Percentiles rank a stretch among this genome's conserved stretches.
Conservation (phyloP, 805 yeast genomes). For the Candida pini region DNA sequence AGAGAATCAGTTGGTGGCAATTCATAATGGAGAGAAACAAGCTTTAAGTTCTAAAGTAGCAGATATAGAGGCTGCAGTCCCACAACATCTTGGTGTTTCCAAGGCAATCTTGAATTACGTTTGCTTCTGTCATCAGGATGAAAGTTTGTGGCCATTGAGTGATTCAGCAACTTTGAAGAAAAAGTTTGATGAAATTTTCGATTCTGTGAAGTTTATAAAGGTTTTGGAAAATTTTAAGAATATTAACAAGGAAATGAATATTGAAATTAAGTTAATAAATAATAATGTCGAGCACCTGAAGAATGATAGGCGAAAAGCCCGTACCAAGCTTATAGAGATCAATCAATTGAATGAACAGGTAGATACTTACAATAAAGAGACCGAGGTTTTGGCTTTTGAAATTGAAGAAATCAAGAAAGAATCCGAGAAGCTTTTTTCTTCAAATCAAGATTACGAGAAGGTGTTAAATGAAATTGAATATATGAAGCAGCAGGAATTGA, state of each 20-base stretch:
- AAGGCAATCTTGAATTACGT: conserved; percentile 86
- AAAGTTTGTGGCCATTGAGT: conserved; percentile 90
- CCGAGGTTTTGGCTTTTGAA: conserved; percentile 41
- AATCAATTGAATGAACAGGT: conserved; percentile 38
- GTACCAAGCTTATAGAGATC: conserved; percentile 45
- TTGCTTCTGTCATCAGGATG: conserved; percentile 96
- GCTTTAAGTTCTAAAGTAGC: conserved; percentile 76
- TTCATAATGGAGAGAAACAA: conserved; percentile 60
- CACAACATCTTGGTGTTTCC: conserved; percentile 81
- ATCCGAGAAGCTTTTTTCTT: conserved; percentile 58
- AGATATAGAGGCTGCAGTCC: conserved; percentile 79
- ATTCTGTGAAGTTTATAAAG: conserved; percentile 88
- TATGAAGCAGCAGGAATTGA: conserved; percentile 40
- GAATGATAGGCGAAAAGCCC: conserved; percentile 69
- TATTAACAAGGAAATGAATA: conserved; percentile 70
- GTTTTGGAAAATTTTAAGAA: conserved; percentile 75
- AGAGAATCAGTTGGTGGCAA: conserved; percentile 78
- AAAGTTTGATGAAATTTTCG: conserved; percentile 93
- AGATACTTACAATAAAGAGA: conserved; percentile 40
- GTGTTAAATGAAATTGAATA: conserved; percentile 59
- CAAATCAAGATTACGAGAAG: conserved; percentile 78
- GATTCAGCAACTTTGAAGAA: conserved; percentile 88
- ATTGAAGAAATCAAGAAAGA: conserved; percentile 51
- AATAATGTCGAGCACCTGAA: conserved; percentile 75
- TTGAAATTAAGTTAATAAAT: conserved; percentile 69